A percentile compares a stretch with the other conserved stretches of the same genome.
phyloP scores from a whole-genome alignment of 257 asterid species.

The Vinca minor region DNA sequence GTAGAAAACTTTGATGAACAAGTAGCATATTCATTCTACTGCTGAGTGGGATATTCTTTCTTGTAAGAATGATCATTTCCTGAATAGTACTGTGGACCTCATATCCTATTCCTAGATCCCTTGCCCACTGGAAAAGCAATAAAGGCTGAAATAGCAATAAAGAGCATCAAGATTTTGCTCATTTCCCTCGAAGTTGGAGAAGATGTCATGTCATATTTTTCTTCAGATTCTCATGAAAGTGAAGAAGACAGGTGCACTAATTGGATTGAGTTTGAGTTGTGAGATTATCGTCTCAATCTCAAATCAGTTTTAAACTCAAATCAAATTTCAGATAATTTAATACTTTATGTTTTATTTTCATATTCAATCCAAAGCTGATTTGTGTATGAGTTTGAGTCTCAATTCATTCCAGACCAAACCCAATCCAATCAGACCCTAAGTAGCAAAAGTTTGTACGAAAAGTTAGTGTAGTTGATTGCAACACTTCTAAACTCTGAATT shows the following conservation, averaged over 20 bases:
- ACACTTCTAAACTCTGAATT: too few species aligned
- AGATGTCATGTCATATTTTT: conserved; percentile 11
- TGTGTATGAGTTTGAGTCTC: too few species aligned
- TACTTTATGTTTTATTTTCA: too few species aligned
- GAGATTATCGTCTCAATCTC: too few species aligned
- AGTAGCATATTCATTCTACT: not conserved
- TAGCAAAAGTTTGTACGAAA: too few species aligned
- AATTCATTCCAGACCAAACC: too few species aligned
- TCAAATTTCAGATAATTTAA: too few species aligned
- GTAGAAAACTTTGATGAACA: not conserved
- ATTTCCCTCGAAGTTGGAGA: conserved; percentile 17
- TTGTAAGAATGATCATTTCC: not conserved
- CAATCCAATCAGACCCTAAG: too few species aligned
- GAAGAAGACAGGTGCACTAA: conserved; percentile 23
- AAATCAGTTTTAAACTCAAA: too few species aligned
- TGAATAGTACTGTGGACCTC: conserved; percentile 8
- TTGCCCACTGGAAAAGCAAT: not conserved
- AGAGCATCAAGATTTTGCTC: not conserved
- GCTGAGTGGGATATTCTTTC: not conserved
- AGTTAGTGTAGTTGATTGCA: too few species aligned
- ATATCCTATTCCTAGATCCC: not conserved
- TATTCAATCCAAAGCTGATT: too few species aligned
- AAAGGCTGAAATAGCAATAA: not conserved
- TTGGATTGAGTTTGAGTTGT: too few species aligned
- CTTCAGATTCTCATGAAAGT: conserved; percentile 9